These are phyloP conservation scores for Geotrichum restrictum DNA, from an alignment of 1,139 yeast species.

Conservation along the genomic window DNA sequence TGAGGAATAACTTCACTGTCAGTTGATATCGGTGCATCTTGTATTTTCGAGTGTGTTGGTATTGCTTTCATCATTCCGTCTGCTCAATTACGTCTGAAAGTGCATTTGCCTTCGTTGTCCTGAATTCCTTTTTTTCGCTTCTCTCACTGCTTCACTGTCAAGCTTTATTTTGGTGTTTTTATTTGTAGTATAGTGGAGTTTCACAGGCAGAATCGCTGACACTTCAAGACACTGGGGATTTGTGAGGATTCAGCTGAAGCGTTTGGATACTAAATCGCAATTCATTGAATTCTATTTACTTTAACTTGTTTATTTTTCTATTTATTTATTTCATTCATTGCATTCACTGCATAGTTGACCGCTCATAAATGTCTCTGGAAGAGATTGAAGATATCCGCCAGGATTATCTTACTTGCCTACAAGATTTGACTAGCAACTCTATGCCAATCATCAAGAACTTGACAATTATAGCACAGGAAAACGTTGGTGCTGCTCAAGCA, in stretches of 20 bases:
- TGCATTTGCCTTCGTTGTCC: no score
- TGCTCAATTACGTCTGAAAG: no score
- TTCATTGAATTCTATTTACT: neutral
- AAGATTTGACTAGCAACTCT: slow-evolving; percentile 81
- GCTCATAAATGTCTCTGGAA: slow-evolving; percentile 25
- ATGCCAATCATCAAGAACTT: slow-evolving; percentile 82
- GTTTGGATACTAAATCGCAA: neutral
- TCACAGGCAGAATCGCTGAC: neutral
- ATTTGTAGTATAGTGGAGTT: slow-evolving; percentile 1
- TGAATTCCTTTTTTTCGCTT: no score
- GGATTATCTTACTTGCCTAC: slow-evolving; percentile 64
- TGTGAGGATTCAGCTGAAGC: neutral
- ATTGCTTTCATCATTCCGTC: no score
- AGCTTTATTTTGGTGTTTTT: neutral
- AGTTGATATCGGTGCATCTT: no score
- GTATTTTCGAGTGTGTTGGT: no score
- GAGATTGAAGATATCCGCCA: slow-evolving; percentile 47
- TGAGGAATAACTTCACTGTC: no score
- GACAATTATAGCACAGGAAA: slow-evolving; percentile 86
- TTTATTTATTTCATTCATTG: slow-evolving; percentile 1
- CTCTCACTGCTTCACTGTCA: no score
- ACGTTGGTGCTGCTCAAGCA: slow-evolving; percentile 68
- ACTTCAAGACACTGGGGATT: neutral
- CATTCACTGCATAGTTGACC: slow-evolving; percentile 9
- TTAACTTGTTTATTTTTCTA: neutral